Evolutionary conservation across 2,329 filamentous ascomycete species (phyloP).

Genomic region (Juglanconis sp.): DNA sequence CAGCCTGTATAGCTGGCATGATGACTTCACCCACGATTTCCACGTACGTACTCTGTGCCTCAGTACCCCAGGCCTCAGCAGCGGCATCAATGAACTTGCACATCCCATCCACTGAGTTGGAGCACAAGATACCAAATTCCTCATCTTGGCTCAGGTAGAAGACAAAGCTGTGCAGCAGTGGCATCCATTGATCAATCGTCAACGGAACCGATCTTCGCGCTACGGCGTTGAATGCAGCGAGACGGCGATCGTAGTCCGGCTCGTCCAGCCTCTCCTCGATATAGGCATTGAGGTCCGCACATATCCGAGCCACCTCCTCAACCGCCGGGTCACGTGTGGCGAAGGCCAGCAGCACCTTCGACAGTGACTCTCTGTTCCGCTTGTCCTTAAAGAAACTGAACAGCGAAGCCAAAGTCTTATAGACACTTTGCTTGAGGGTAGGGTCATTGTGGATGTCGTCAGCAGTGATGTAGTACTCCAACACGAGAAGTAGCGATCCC

Average conservation of each 20-base stretch:
- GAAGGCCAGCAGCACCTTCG: slow-evolving; percentile 69
- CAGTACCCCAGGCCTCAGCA: slow-evolving; percentile 38
- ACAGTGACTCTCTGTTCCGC: slow-evolving; percentile 70
- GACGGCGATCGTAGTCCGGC: slow-evolving; percentile 80
- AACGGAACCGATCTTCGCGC: slow-evolving; percentile 60
- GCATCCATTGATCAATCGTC: slow-evolving; percentile 75
- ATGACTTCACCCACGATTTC: slow-evolving; percentile 62
- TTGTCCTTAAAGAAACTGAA: slow-evolving; percentile 90
- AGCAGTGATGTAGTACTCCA: slow-evolving; percentile 75
- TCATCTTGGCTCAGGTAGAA: slow-evolving; percentile 84
- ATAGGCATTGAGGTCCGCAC: slow-evolving; percentile 77
- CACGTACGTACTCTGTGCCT: slow-evolving; percentile 48
- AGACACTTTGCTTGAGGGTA: slow-evolving; percentile 63
- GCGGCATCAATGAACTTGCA: slow-evolving; percentile 72
- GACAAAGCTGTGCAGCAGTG: slow-evolving; percentile 83
- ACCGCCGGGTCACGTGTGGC: slow-evolving; percentile 61
- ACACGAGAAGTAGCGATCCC: slow-evolving; percentile 71
- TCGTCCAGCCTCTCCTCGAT: slow-evolving; percentile 71
- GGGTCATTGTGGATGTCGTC: slow-evolving; percentile 54
- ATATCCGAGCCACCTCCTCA: slow-evolving; percentile 64
- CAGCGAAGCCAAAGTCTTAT: slow-evolving; percentile 71
- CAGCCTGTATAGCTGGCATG: slow-evolving; percentile 72
- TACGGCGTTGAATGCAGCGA: slow-evolving; percentile 72
- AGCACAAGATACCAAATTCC: slow-evolving; percentile 77
- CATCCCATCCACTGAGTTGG: slow-evolving; percentile 77